Evolutionary conservation across 306 rosid genomes (phyloP), one percentile per base, ranked within the genome.

Genomic region (Fragaria iinumae): DNA sequence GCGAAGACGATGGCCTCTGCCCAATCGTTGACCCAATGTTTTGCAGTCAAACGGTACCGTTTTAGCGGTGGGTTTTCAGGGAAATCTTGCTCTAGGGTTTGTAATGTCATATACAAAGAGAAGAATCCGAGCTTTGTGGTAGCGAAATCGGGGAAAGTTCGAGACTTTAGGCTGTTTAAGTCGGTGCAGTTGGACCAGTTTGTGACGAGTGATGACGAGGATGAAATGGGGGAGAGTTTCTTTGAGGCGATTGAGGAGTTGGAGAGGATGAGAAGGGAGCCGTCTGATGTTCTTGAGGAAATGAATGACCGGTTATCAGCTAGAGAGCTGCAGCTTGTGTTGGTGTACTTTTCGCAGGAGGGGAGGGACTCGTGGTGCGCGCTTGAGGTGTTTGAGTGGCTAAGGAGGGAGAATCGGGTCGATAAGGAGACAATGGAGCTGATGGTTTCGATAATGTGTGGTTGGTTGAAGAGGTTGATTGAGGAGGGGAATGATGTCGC

Each of bases 291-390:
- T 60, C 89, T 95, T 8, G 99, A 84, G 78, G 97, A 95, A 68
- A 95, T 95, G 99, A 95, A 95, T 57, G 93, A 95, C 11, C 95
- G 99, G 25, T 81, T 95, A 11, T 90, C 99, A 5, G 97, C 97
- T 3, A 80, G 89, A 74, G 99, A 95, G 70, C 66, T 92, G 56
- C 97, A 95, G 83, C 97, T 95, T 27, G 99, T 95, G 78, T 79
- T 95, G 59, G 97, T 92, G 18, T 95, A 92, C 76, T 95, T 95
- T 83, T 86, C 99, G 1, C 97, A 95, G 75, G 99, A 95, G 57
- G 99, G 99, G 5, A 90, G 99, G 74, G 99, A 95, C 79, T 92
- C 97, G 0, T 95, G 99, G 99, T 95, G 96, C 80, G 97, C 99
- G 1, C 83, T 95, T 63, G 99, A 95, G 86, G 99, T 92, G 83